Evolutionary conservation across 1,284 basidiomycete species (phyloP).

Genomic region (Schizopora paradoxa): DNA sequence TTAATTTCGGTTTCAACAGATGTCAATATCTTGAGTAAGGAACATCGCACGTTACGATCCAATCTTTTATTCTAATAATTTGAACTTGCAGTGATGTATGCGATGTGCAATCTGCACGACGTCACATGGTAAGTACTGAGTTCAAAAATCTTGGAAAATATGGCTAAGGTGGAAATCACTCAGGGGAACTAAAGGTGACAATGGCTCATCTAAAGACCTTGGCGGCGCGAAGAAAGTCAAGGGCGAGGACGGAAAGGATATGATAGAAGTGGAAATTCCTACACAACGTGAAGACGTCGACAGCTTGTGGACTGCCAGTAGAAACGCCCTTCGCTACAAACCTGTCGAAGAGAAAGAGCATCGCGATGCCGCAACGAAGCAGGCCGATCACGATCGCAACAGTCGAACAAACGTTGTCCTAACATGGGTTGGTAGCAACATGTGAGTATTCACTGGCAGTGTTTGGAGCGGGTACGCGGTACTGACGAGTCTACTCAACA

Average conservation of each 20-base stretch:
- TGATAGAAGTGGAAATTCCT: slow-evolving; percentile 81
- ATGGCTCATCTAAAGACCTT: slow-evolving; percentile 78
- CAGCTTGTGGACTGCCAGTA: slow-evolving; percentile 74
- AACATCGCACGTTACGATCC: not conserved
- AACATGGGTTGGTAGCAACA: slow-evolving; percentile 81
- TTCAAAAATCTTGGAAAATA: slow-evolving; percentile 9
- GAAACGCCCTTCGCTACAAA: slow-evolving; percentile 59
- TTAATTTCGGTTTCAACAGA: slow-evolving; percentile 39
- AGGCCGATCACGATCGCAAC: slow-evolving; percentile 81
- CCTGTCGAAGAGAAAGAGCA: slow-evolving; percentile 71
- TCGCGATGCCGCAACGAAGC: slow-evolving; percentile 83
- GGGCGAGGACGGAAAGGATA: slow-evolving; percentile 74
- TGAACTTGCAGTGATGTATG: slow-evolving; percentile 66
- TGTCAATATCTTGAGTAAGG: slow-evolving; percentile 78
- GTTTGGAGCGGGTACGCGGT: slow-evolving; percentile 14
- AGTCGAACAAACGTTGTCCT: slow-evolving; percentile 82
- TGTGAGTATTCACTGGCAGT: slow-evolving; percentile 41
- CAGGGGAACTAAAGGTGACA: slow-evolving; percentile 89
- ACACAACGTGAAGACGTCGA: slow-evolving; percentile 82
- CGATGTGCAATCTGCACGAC: slow-evolving; percentile 88
- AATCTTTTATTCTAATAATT: not conserved
- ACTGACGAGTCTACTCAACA: slow-evolving; percentile 11
- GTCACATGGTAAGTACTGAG: slow-evolving; percentile 61
- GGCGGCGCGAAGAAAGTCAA: slow-evolving; percentile 86
- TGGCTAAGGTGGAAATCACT: slow-evolving; percentile 3